Conservation (phyloP, 139 green algal species). For the Chlamydomonas incerta region DNA sequence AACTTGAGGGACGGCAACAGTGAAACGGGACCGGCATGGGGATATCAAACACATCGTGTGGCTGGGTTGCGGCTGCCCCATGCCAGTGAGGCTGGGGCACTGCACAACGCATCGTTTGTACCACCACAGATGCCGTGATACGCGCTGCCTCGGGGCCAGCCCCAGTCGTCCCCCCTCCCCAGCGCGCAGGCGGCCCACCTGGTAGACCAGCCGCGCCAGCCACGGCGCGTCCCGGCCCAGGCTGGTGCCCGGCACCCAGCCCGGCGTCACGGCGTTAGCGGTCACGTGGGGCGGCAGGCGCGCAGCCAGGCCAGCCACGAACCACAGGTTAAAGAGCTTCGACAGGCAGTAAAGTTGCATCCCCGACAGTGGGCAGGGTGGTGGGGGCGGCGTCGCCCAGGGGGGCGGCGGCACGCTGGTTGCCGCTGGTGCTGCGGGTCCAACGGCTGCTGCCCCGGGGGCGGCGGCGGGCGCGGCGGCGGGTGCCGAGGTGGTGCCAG, state of each 20-base stretch:
- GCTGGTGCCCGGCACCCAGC: conserved; percentile 34
- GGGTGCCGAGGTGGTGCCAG: too few relatives aligned
- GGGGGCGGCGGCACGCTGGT: neutral
- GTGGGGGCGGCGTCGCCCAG: neutral
- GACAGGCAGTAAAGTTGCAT: conserved; percentile 43
- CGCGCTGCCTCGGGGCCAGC: neutral
- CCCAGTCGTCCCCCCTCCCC: neutral
- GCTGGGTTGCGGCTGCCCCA: too few relatives aligned
- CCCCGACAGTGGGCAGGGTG: neutral
- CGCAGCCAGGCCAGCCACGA: conserved; percentile 4
- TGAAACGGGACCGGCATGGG: too few relatives aligned
- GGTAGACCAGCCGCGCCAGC: neutral
- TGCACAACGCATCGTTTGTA: too few relatives aligned
- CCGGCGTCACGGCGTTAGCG: conserved; percentile 34
- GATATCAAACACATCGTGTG: too few relatives aligned
- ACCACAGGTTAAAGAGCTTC: conserved; percentile 50
- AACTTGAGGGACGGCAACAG: too few relatives aligned
- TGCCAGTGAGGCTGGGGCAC: too few relatives aligned
- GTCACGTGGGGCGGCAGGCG: conserved; percentile 3
- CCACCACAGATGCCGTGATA: neutral
- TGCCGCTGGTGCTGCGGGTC: neutral
- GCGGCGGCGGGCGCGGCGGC: too few relatives aligned
- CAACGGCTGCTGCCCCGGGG: too few relatives aligned
- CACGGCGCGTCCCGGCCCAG: conserved; percentile 15
- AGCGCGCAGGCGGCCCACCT: neutral